phyloP scores from a whole-genome alignment of 768 basidiomycete genomes.

The Pleurotus salmoneostramineus region DNA sequence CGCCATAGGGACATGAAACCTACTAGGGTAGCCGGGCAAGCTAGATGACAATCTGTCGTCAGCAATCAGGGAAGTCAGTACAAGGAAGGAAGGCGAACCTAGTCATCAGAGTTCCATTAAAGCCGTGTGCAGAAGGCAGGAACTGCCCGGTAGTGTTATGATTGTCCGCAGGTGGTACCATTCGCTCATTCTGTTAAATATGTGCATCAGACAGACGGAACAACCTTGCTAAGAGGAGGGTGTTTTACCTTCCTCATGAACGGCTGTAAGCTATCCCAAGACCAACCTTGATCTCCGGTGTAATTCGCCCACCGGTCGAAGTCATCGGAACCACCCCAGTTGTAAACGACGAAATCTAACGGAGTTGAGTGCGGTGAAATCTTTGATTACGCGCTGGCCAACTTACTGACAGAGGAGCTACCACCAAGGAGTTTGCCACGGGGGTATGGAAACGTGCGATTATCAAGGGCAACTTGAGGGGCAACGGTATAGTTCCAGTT shows the following conservation, averaged over 20 bases:
- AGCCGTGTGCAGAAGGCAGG: constrained; percentile 24
- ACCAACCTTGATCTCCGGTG: constrained; percentile 27
- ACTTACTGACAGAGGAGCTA: constrained; percentile 13
- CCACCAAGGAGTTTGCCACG: constrained; percentile 13
- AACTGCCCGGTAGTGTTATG: constrained; percentile 27
- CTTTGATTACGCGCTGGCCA: not conserved
- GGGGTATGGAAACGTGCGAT: constrained; percentile 3
- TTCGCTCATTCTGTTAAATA: constrained; percentile 21
- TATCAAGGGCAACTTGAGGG: constrained; percentile 12
- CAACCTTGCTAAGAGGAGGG: too few relatives aligned
- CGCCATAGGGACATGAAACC: too few relatives aligned
- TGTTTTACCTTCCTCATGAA: constrained; percentile 17
- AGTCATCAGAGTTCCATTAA: constrained; percentile 13
- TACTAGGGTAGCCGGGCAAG: constrained; percentile 21
- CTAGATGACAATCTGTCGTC: constrained; percentile 17
- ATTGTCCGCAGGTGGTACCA: constrained; percentile 22
- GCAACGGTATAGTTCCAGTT: constrained; percentile 19
- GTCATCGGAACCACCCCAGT: constrained; percentile 24
- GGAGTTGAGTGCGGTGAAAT: not conserved
- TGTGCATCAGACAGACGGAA: too few relatives aligned
- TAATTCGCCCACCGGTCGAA: constrained; percentile 22
- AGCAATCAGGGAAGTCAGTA: too few relatives aligned
- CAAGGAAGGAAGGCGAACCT: too few relatives aligned
- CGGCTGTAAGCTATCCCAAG: constrained; percentile 22
- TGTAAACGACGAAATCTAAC: constrained; percentile 20